phyloP scores from a whole-genome alignment of 2,329 filamentous ascomycete species.

The Knoxdaviesia capensis region DNA sequence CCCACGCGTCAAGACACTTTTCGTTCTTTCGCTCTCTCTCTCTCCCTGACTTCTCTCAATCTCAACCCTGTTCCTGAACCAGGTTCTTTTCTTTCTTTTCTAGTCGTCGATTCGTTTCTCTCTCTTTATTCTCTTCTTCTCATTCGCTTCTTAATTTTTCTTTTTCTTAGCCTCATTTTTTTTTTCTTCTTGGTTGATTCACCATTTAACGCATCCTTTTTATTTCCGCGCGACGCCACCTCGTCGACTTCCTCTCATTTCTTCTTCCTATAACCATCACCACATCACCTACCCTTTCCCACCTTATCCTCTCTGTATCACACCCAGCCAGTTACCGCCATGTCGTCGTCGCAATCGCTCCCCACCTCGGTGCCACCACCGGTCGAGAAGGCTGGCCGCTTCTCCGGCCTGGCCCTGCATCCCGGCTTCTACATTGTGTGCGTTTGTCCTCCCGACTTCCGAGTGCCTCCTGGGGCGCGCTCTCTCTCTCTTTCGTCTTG shows the following conservation, averaged over 20 bases:
- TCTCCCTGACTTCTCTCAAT: neutral
- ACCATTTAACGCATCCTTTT: constrained; percentile 1
- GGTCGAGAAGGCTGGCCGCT: constrained; percentile 8
- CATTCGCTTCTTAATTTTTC: neutral
- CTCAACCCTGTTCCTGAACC: neutral
- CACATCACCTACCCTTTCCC: neutral
- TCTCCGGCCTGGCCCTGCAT: constrained; percentile 7
- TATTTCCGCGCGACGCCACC: neutral
- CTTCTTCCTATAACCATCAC: neutral
- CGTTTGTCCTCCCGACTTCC: constrained; percentile 3
- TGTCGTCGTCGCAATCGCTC: constrained; percentile 4
- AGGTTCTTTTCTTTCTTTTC: neutral
- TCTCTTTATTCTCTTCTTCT: neutral
- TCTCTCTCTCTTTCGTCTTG: neutral
- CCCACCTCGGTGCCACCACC: constrained; percentile 5
- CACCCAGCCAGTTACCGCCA: constrained; percentile 2
- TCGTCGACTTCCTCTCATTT: neutral
- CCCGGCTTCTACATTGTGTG: constrained; percentile 14
- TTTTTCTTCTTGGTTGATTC: neutral
- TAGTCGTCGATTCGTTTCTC: neutral
- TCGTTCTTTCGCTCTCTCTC: neutral
- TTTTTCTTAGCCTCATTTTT: neutral
- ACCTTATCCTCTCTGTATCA: constrained; percentile 1
- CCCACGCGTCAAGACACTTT: neutral
- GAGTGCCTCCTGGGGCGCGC: neutral